phyloP scores from a whole-genome alignment of 108 stramenopile species.

The Cyclotella distinguenda region DNA sequence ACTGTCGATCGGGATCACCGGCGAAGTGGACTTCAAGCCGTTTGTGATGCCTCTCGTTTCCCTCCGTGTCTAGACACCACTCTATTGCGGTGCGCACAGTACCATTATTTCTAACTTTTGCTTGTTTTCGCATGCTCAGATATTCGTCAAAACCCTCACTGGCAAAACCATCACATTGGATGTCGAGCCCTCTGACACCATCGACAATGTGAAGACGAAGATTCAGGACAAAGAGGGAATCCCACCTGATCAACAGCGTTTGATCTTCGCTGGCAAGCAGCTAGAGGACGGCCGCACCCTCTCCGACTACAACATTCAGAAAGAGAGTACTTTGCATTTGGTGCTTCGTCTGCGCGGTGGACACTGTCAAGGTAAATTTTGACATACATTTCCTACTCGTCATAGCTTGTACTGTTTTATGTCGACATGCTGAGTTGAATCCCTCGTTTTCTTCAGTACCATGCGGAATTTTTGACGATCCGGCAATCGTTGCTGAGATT shows the following conservation, averaged over 20 bases:
- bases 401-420: no score
- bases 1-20: no score
- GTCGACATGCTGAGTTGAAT: no score
- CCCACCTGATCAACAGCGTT: constrained; percentile 95
- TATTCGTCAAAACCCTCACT: constrained; percentile 96
- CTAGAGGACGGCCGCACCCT: constrained; percentile 92
- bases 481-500: constrained; percentile 62
- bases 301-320: constrained; percentile 95
- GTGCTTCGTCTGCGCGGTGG: constrained; percentile 90
- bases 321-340: constrained; percentile 95
- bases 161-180: constrained; percentile 95
- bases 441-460: constrained; percentile 55
- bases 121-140: constrained; percentile 33
- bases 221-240: constrained; percentile 99
- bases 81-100: neutral
- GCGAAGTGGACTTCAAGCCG: no score
- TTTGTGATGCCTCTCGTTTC: no score
- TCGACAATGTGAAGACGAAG: constrained; percentile 99
- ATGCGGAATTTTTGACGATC: constrained; percentile 85
- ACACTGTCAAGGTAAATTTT: constrained; percentile 53
- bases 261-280: constrained; percentile 96
- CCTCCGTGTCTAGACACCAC: no score
- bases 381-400: neutral
- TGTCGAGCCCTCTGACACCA: constrained; percentile 98
- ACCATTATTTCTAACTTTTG: neutral